These are phyloP conservation scores for Gyromitra esculenta DNA, from an alignment of 2,329 filamentous ascomycete species.

Conservation along the genomic window DNA sequence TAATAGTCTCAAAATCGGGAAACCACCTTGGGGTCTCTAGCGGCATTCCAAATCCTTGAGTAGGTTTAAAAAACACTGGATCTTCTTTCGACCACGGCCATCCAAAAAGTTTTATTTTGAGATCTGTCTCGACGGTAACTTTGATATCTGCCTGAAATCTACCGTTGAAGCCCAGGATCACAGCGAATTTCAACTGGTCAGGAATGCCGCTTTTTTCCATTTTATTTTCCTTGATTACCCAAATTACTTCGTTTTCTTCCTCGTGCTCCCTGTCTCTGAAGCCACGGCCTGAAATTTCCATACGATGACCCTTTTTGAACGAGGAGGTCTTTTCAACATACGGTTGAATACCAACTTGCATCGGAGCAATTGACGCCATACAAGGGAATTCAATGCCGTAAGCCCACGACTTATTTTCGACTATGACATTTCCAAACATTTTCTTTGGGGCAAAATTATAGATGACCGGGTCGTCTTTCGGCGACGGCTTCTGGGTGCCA, in stretches of 20 bases:
- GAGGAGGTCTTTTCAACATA: conserved; percentile 6
- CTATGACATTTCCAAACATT: conserved; percentile 10
- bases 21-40: conserved; percentile 18
- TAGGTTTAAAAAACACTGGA: conserved; percentile 14
- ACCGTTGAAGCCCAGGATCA: neutral
- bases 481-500: neutral
- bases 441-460: conserved; percentile 21
- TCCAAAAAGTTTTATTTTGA: conserved; percentile 15
- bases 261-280: conserved; percentile 13
- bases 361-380: neutral
- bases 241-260: conserved; percentile 28
- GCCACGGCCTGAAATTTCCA: conserved; percentile 24
- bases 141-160: conserved; percentile 29
- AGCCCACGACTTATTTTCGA: neutral
- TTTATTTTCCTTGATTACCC: conserved; percentile 10
- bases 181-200: conserved; percentile 17
- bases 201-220: conserved; percentile 20
- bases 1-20: conserved; percentile 16
- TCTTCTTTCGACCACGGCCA: conserved; percentile 28
- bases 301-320: conserved; percentile 16
- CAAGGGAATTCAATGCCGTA: conserved; percentile 21
- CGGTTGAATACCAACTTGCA: conserved; percentile 5
- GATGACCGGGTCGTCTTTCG: conserved; percentile 19
- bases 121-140: conserved; percentile 12
- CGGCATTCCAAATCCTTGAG: conserved; percentile 17